Base-by-base conservation (phyloP, 2,329 filamentous ascomycete species). In the Exserohilum turcica region DNA sequence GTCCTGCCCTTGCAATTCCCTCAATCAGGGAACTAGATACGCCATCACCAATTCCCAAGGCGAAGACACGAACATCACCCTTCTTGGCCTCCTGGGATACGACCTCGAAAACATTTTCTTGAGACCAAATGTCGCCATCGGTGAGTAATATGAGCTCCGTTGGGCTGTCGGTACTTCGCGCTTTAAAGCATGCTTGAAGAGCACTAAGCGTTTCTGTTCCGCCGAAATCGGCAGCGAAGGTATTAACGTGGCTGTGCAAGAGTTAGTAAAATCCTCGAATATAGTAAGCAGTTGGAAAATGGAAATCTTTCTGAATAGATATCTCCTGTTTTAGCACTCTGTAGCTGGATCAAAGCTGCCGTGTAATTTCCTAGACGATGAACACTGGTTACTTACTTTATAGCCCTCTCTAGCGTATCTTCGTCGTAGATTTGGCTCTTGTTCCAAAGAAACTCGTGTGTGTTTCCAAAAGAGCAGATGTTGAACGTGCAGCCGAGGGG, bases 401-500 rank as follows among this genome's bases (percentile, higher is more conserved):
- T 49, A 6, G 51, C 45, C 12, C 40, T 15, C 2, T 24, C 13
- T 2, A 54, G 15, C 16, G 45, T 54, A 9, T 31, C 6, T 7
- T 44, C 27, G 12, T 29, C 46, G 35, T 54, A 49, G 12, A 39
- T 5, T 13, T 39, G 27, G 15, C 45, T 49, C 24, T 49, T 4
- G 1, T 15, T 5, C 45, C 51, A 49, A 33, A 54, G 51, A 29
- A 49, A 54, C 3, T 29, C 6, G 35, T 49, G n/a, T 0, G 3
- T n/a, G 12, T 6, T 33, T 2, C 45, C 39, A 13, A 54, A 54
- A 16, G 45, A 49, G 1, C 51, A 54, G 9, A 54, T 54, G n/a
- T 54, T 54, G 39, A 54, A 54, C 16, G 13, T 33, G 21, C 51
- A 54, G 5, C 51, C 51, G 4, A 54, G 28, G n/a, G 51, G 45